A percentile compares a stretch with the other conserved stretches of the same genome.
Evolutionary conservation across 2,329 filamentous ascomycete species (phyloP).

Genomic region (Cladosporium sphaerospermum): DNA sequence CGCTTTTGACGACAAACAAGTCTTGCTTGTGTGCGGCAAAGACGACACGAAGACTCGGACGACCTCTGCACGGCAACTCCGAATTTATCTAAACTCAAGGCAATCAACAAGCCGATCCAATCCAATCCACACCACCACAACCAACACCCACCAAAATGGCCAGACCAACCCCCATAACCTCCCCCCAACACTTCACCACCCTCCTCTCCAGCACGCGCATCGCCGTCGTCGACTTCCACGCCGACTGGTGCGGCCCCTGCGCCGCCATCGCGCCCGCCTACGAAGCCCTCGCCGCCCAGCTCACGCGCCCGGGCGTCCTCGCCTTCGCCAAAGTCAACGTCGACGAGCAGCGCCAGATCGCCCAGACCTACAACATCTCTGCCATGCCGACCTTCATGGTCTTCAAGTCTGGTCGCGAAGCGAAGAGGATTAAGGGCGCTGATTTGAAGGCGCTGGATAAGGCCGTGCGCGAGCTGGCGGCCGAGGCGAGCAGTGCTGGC

Average conservation of each 20-base stretch:
- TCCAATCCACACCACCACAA: slow-evolving; percentile 34
- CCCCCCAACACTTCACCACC: slow-evolving; percentile 54
- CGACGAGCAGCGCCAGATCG: slow-evolving; percentile 68
- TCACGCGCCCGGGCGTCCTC: slow-evolving; percentile 66
- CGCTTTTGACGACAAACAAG: too few relatives aligned
- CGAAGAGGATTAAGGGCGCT: slow-evolving; percentile 52
- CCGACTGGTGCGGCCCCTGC: slow-evolving; percentile 81
- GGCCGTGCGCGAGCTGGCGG: slow-evolving; percentile 63
- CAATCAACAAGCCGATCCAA: background rate
- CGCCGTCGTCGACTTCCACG: slow-evolving; percentile 86
- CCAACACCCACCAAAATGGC: slow-evolving; percentile 31
- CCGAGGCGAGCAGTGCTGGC: slow-evolving; percentile 50
- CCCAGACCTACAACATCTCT: slow-evolving; percentile 65
- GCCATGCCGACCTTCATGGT: slow-evolving; percentile 89
- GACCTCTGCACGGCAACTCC: too few relatives aligned
- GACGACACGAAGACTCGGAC: too few relatives aligned
- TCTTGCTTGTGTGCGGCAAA: too few relatives aligned
- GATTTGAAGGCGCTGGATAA: slow-evolving; percentile 64
- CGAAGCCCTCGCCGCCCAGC: slow-evolving; percentile 64
- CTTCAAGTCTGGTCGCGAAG: slow-evolving; percentile 37
- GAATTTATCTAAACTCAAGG: too few relatives aligned
- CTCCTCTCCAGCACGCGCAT: slow-evolving; percentile 67
- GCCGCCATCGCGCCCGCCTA: slow-evolving; percentile 77
- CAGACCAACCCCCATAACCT: slow-evolving; percentile 38
- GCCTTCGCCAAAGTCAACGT: slow-evolving; percentile 85